phyloP scores from a whole-genome alignment of 192 early-diverging fungal species.

The Geranomyces michiganensis region DNA sequence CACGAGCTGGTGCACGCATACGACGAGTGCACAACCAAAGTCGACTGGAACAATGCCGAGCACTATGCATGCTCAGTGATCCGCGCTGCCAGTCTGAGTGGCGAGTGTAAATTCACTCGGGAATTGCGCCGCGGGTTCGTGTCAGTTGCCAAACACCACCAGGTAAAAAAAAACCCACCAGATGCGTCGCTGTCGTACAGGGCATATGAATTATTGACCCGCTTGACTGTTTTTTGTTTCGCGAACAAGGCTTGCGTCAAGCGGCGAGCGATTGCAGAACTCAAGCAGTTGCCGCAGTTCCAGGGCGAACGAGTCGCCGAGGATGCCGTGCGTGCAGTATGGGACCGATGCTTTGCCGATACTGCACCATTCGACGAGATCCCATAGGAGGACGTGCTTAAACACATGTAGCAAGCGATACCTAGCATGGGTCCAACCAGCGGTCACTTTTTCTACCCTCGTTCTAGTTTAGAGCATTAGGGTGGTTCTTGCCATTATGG shows the following conservation, averaged over 20 bases:
- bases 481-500: too few species aligned
- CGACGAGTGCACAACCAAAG: slow-evolving; percentile 52
- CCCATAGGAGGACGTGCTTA: too few species aligned
- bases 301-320: slow-evolving; percentile 76
- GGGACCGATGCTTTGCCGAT: slow-evolving; percentile 88
- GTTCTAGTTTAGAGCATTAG: too few species aligned
- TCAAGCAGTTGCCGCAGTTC: slow-evolving; percentile 77
- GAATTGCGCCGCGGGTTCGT: slow-evolving; percentile 49
- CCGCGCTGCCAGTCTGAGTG: slow-evolving; percentile 49
- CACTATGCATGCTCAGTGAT: slow-evolving; percentile 61
- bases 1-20: slow-evolving; percentile 77
- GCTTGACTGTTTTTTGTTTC: neutral
- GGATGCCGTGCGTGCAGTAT: slow-evolving; percentile 83
- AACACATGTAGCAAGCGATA: too few species aligned
- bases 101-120: slow-evolving; percentile 52
- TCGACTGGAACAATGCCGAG: slow-evolving; percentile 50
- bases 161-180: slow-evolving; percentile 14
- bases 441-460: too few species aligned
- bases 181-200: neutral
- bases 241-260: slow-evolving; percentile 76
- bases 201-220: neutral
- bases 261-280: slow-evolving; percentile 79
- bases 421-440: too few species aligned
- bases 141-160: slow-evolving; percentile 50
- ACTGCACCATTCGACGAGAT: slow-evolving; percentile 98